Conservation (phyloP, 768 basidiomycete species). For the Leccinum truebloodii region DNA sequence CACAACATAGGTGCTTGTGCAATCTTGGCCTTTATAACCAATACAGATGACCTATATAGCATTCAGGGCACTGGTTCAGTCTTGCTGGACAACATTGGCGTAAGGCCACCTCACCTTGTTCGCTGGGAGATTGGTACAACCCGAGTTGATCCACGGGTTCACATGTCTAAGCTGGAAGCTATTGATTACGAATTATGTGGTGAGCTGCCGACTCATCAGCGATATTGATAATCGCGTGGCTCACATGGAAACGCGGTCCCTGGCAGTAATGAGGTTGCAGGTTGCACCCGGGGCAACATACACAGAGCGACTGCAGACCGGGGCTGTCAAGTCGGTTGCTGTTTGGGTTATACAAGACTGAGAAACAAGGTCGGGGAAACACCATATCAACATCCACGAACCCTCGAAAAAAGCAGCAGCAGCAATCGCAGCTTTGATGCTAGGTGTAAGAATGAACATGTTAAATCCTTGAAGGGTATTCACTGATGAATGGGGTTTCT, state of each 20-base stretch:
- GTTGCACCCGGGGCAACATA: not conserved
- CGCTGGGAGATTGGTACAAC: too few species aligned
- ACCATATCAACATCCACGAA: not conserved
- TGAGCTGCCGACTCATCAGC: not conserved
- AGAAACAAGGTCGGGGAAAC: not conserved
- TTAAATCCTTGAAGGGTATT: not conserved
- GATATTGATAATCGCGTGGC: not conserved
- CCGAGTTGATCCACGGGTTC: constrained; percentile 42
- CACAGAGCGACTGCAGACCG: not conserved
- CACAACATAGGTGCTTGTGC: constrained; percentile 27
- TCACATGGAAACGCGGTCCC: not conserved
- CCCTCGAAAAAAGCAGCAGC: not conserved
- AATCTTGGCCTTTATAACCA: constrained; percentile 55
- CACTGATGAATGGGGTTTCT: not conserved
- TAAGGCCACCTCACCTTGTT: constrained; percentile 25
- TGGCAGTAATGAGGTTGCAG: not conserved
- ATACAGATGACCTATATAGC: constrained; percentile 50
- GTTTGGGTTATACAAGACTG: not conserved
- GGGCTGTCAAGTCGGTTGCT: not conserved
- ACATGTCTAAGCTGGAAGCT: constrained; percentile 62
- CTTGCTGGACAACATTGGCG: not conserved
- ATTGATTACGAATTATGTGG: not conserved
- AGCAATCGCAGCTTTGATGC: not conserved
- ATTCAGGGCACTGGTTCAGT: not conserved
- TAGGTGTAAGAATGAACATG: not conserved